These are phyloP conservation scores for Gentiana straminea DNA, from an alignment of 257 asterid species.

Conservation along the genomic window DNA sequence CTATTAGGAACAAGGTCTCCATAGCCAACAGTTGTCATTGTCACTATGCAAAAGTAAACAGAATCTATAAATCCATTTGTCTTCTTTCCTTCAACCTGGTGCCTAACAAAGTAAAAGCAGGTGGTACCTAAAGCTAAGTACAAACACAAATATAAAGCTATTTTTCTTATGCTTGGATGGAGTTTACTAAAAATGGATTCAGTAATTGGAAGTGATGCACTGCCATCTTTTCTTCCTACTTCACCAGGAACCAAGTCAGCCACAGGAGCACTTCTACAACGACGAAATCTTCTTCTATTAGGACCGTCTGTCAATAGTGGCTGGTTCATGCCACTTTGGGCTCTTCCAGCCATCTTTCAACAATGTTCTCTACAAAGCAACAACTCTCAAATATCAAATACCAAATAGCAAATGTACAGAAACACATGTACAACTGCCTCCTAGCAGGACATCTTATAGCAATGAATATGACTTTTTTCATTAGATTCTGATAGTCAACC, in stretches of 20 bases:
- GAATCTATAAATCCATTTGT: slow-evolving; percentile 62
- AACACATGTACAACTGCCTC: not conserved
- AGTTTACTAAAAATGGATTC: slow-evolving; percentile 27
- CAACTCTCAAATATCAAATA: not conserved
- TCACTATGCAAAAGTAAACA: slow-evolving; percentile 80
- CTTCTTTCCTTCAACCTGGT: slow-evolving; percentile 56
- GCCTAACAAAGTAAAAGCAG: slow-evolving; percentile 53
- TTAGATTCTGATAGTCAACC: too few relatives aligned
- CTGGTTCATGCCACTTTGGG: slow-evolving; percentile 9
- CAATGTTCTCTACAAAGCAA: not conserved
- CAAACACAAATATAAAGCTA: slow-evolving; percentile 31
- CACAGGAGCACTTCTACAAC: slow-evolving; percentile 71
- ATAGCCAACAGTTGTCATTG: slow-evolving; percentile 95
- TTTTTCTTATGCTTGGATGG: slow-evolving; percentile 45
- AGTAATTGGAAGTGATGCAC: slow-evolving; percentile 15
- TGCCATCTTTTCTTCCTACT: slow-evolving; percentile 16
- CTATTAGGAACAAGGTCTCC: slow-evolving; percentile 85
- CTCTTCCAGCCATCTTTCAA: slow-evolving; percentile 6
- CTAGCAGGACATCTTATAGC: not conserved
- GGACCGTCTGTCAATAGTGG: slow-evolving; percentile 16
- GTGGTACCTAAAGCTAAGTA: slow-evolving; percentile 50
- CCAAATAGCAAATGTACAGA: not conserved
- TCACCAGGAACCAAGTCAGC: slow-evolving; percentile 39
- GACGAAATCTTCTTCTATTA: slow-evolving; percentile 43
- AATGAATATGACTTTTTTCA: not conserved